phyloP scores from a whole-genome alignment of 2,329 filamentous ascomycete genomes.

The Xylaria sp. region DNA sequence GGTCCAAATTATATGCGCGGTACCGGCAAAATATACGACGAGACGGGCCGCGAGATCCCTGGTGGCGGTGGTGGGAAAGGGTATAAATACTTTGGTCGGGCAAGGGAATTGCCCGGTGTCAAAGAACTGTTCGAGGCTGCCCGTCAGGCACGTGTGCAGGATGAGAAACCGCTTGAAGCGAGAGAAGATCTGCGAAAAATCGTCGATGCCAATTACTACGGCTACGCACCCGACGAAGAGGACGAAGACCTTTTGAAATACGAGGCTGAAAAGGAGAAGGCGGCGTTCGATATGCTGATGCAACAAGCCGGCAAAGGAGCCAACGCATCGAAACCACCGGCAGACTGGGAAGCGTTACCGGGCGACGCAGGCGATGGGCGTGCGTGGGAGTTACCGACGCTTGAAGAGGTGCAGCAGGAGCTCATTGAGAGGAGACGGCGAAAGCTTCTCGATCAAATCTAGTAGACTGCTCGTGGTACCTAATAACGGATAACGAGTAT shows the following conservation, averaged over 20 bases:
- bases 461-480: conserved; percentile 16
- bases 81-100: conserved; percentile 90
- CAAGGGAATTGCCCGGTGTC: conserved; percentile 84
- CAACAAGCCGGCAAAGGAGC: conserved; percentile 43
- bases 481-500: not conserved
- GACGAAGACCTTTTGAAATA: conserved; percentile 75
- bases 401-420: conserved; percentile 92
- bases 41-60: conserved; percentile 64
- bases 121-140: conserved; percentile 93
- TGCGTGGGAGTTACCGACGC: conserved; percentile 74
- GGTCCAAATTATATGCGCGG: conserved; percentile 94
- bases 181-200: conserved; percentile 65
- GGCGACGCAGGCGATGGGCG: conserved; percentile 81
- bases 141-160: conserved; percentile 47
- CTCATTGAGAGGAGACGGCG: conserved; percentile 78
- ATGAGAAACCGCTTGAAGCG: conserved; percentile 59
- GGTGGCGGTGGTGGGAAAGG: conserved; percentile 75
- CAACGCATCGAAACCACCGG: conserved; percentile 45
- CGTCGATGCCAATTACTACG: conserved; percentile 93
- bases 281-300: conserved; percentile 66
- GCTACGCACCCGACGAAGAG: conserved; percentile 89
- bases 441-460: conserved; percentile 76
- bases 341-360: conserved; percentile 78
- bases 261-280: conserved; percentile 76
- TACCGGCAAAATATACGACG: conserved; percentile 66